These are phyloP conservation scores for Penicillium parvum DNA, from an alignment of 495 filamentous ascomycete species.

Conservation along the genomic window DNA sequence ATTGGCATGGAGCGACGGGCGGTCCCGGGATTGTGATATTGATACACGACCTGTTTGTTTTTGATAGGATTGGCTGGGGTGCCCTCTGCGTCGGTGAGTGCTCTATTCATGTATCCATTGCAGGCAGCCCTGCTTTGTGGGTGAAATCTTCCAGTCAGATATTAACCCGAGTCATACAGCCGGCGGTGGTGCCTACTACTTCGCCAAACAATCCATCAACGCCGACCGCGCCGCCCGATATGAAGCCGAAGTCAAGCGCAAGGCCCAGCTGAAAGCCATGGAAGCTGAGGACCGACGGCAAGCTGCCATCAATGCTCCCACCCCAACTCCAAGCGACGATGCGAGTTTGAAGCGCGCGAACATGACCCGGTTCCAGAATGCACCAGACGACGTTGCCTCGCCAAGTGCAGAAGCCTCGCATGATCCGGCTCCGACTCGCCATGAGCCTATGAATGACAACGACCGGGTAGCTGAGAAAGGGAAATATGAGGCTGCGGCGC, in stretches of 20 bases:
- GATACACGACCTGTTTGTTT: constrained; percentile 12
- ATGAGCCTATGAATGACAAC: constrained; percentile 69
- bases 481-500: constrained; percentile 79
- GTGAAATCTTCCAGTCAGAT: constrained; percentile 3
- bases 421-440: constrained; percentile 84
- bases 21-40: constrained; percentile 14
- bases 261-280: constrained; percentile 55
- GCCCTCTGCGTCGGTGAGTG: constrained; percentile 69
- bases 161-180: constrained; percentile 48
- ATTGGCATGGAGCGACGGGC: neutral
- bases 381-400: constrained; percentile 56
- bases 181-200: constrained; percentile 91
- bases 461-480: constrained; percentile 72
- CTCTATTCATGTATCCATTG: neutral
- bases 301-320: constrained; percentile 8
- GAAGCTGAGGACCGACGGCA: constrained; percentile 49
- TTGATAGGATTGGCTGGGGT: constrained; percentile 76
- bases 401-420: constrained; percentile 74
- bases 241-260: constrained; percentile 60
- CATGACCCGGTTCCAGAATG: constrained; percentile 31
- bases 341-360: constrained; percentile 34
- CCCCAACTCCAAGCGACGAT: constrained; percentile 21
- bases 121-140: no score
- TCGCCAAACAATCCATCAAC: constrained; percentile 92
- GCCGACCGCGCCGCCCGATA: constrained; percentile 72